A percentile compares a stretch with the other conserved stretches of the same genome.
Conservation (phyloP, 345 rosid species). For the Eucalyptus regnans region DNA sequence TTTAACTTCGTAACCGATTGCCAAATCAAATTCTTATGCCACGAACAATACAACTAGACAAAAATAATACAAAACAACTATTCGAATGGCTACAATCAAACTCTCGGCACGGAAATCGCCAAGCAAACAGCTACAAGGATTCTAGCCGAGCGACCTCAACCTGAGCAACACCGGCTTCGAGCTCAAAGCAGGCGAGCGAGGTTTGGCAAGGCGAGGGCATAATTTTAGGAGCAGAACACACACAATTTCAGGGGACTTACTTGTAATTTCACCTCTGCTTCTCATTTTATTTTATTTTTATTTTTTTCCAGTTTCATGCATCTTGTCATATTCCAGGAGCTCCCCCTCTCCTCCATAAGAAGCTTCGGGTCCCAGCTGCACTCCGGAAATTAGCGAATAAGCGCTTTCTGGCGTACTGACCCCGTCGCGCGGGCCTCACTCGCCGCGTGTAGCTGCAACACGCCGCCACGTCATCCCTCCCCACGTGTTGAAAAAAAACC, state of each 20-base stretch:
- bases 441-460: not conserved
- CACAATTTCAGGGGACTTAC: fast-evolving
- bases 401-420: not conserved
- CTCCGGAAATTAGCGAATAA: not conserved
- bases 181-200: not conserved
- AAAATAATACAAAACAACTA: not conserved
- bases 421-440: not conserved
- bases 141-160: not conserved
- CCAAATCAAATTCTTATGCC: not conserved
- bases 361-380: not conserved
- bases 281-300: fast-evolving
- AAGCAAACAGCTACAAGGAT: not conserved
- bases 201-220: not conserved
- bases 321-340: not conserved
- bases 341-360: not conserved
- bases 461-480: not conserved
- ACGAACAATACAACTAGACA: not conserved
- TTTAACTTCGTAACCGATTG: too few species aligned
- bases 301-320: not conserved
- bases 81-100: not conserved
- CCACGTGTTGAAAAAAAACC: not conserved
- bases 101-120: not conserved
- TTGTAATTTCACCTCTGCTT: not conserved
- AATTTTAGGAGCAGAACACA: not conserved
- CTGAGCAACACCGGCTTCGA: not conserved